Evolutionary conservation across 805 yeast species (phyloP).

Genomic region (Clavispora fructus): DNA sequence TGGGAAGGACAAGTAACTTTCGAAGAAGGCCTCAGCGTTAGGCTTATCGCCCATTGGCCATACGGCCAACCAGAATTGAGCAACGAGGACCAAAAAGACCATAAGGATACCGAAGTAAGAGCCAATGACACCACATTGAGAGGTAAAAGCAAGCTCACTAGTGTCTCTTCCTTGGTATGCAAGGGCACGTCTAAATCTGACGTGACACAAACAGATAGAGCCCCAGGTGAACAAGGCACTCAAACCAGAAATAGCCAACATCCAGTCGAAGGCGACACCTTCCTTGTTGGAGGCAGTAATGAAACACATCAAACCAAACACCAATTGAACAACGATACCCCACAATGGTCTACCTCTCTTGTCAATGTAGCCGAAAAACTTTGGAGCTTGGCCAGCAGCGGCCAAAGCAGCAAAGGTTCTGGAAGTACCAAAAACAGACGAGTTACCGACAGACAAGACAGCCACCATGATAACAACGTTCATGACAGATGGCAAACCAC

Average conservation of each 20-base stretch:
- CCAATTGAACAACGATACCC: conserved; percentile 27
- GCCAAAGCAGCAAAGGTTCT: conserved; percentile 66
- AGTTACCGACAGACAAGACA: conserved; percentile 72
- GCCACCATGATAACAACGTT: conserved; percentile 71
- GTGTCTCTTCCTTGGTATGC: conserved; percentile 18
- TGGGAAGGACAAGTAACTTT: conserved; percentile 60
- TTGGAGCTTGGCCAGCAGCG: conserved; percentile 66
- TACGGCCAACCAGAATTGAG: conserved; percentile 64
- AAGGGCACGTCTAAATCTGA: conserved; percentile 23
- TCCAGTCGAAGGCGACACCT: conserved; percentile 21
- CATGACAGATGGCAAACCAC: conserved; percentile 64
- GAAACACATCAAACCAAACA: conserved; percentile 58
- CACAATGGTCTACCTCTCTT: conserved; percentile 38
- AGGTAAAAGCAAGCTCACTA: conserved; percentile 47
- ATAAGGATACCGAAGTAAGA: conserved; percentile 47
- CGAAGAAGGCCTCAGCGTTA: conserved; percentile 44
- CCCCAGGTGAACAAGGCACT: conserved; percentile 26
- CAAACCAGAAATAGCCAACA: conserved; percentile 22
- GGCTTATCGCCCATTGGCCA: conserved; percentile 46
- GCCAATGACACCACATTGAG: conserved; percentile 50
- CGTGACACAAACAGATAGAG: conserved; percentile 21
- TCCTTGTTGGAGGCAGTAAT: conserved; percentile 40
- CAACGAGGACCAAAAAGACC: conserved; percentile 46
- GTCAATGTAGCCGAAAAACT: conserved; percentile 38
- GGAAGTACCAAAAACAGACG: conserved; percentile 69